Base-by-base conservation (phyloP, 2,329 filamentous ascomycete species). In the Endothia cerciana region DNA sequence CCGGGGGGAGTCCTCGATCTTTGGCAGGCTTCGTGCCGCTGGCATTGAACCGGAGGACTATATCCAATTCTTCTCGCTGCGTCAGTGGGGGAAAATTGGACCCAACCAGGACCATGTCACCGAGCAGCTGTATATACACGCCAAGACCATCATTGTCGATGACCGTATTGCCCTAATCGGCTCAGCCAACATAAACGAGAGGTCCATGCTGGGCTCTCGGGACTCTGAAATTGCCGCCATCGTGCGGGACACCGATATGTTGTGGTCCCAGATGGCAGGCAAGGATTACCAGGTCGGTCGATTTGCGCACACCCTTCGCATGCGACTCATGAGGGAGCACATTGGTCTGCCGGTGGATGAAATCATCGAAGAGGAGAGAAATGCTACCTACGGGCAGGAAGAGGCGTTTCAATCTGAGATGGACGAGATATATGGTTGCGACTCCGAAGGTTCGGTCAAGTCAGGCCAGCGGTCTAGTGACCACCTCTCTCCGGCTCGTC, bases 151-250 rank as follows among this genome's bases (percentile, higher is more conserved):
- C 83, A 86, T 99, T 64, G 94, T 97, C 4, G 95, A 99, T 76
- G 95, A 99, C 74, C 88, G 94, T 41, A 88, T 95, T 65, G 94
- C 91, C 25, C 89, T 99, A 68, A 99, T 99, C 72, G 95, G 95
- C 22, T 98, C 94, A 56, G 95, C 95, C 62, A 99, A 99, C 75
- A 98, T 99, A 82, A 99, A 99, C 73, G 95, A 99, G 77, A 89
- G 95, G 56, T 98, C 94, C 7, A 93, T 98, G 93, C 78, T 97
- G 68, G 95, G 95, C 10, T 90, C 87, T 59, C 88, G 95, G 73
- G 95, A 99, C 77, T 97, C 94, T 0, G 95, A 99, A 78, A 89
- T 92, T 69, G 95, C 94, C 5, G 90, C 94, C 7, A 86, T 98
- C 53, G 91, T 99, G 51, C 88, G 94, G 62, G 95, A 99, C 75